phyloP scores from a whole-genome alignment of 2,329 filamentous ascomycete species.

The Cryoendolithus antarcticus region DNA sequence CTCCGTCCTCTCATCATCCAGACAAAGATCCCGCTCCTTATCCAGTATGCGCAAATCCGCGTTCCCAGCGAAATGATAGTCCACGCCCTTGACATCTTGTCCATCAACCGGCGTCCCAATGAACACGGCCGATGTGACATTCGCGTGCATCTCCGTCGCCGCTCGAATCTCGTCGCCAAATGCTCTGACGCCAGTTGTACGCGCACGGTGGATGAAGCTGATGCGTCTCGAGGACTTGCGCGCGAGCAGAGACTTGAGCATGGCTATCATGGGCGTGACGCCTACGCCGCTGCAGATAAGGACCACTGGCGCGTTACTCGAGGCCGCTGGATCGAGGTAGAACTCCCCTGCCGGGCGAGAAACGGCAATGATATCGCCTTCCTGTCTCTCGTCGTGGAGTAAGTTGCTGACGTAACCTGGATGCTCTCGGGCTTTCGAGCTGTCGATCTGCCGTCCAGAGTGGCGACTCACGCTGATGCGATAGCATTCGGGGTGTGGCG shows the following conservation, averaged over 20 bases:
- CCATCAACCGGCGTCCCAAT: constrained; percentile 36
- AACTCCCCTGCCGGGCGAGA: constrained; percentile 54
- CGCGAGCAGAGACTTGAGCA: constrained; percentile 44
- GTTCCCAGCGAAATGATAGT: constrained; percentile 49
- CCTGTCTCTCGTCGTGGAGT: constrained; percentile 48
- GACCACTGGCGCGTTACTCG: constrained; percentile 43
- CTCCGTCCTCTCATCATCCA: constrained; percentile 42
- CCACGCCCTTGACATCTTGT: constrained; percentile 37
- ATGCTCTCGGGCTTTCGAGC: constrained; percentile 37
- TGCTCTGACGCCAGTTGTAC: constrained; percentile 39
- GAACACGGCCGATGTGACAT: constrained; percentile 46
- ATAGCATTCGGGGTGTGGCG: constrained; percentile 49
- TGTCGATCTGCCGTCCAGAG: constrained; percentile 36
- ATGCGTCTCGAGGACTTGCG: constrained; percentile 34
- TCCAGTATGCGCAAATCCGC: constrained; percentile 47
- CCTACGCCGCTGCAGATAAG: constrained; percentile 59
- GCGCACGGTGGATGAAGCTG: constrained; percentile 51
- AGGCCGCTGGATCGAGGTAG: constrained; percentile 41
- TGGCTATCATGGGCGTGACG: constrained; percentile 53
- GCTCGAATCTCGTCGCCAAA: constrained; percentile 41
- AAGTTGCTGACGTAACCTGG: constrained; percentile 59
- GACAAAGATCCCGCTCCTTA: constrained; percentile 40
- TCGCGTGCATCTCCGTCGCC: constrained; percentile 31
- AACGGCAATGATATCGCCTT: constrained; percentile 51
- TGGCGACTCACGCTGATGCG: constrained; percentile 62